A percentile compares a stretch with the other conserved stretches of the same genome.
Evolutionary conservation across 495 filamentous ascomycete species (phyloP).

Genomic region (Tuber borchii): DNA sequence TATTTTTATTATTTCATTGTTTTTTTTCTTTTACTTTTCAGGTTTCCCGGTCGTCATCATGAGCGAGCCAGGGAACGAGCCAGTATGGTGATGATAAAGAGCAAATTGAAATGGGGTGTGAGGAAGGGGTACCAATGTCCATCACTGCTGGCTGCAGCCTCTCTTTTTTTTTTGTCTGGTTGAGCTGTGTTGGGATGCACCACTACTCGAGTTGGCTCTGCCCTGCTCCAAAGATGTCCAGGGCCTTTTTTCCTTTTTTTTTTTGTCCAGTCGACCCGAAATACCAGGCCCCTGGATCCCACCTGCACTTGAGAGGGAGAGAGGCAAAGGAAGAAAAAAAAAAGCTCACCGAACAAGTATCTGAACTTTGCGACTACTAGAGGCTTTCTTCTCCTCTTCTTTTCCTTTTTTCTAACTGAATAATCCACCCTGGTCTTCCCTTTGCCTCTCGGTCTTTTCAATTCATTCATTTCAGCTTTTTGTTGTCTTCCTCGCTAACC

Average conservation of each 20-base stretch:
- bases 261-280: constrained; percentile 2
- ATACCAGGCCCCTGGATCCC: constrained; percentile 1
- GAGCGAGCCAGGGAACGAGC: constrained; percentile 1
- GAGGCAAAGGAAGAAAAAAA: not conserved
- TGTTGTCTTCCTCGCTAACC: constrained; percentile 36
- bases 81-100: constrained; percentile 27
- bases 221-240: constrained; percentile 11
- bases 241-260: constrained; percentile 30
- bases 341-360: constrained; percentile 28
- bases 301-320: not conserved
- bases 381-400: constrained; percentile 26
- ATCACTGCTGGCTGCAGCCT: constrained; percentile 5
- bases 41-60: not conserved
- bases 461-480: constrained; percentile 37
- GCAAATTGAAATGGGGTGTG: constrained; percentile 28
- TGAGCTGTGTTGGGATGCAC: constrained; percentile 37
- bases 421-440: constrained; percentile 36
- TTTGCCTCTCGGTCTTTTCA: constrained; percentile 38
- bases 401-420: constrained; percentile 35
- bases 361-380: constrained; percentile 32
- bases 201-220: constrained; percentile 18
- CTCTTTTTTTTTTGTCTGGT: constrained; percentile 36
- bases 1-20: constrained; percentile 10
- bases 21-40: constrained; percentile 18
- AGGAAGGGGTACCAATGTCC: constrained; percentile 34